A percentile compares a stretch with the other conserved stretches of the same genome.
phyloP scores from a whole-genome alignment of 345 rosid species.

The Streptanthus diversifolius region DNA sequence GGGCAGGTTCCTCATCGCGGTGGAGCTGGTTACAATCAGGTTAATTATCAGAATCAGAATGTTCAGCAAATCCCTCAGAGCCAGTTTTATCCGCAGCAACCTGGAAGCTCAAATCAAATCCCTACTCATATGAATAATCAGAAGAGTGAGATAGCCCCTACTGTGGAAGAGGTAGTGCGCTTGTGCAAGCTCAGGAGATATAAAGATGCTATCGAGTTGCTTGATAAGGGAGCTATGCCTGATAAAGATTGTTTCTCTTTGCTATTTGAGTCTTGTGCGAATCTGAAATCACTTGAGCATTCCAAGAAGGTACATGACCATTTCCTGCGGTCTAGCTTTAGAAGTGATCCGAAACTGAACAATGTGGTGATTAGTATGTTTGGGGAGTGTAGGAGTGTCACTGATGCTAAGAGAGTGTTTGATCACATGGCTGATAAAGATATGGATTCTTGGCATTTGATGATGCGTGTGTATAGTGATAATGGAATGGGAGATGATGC shows the following conservation, averaged over 20 bases:
- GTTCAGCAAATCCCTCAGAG: slow-evolving; percentile 19
- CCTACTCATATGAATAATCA: slow-evolving; percentile 33
- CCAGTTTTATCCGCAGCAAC: slow-evolving; percentile 32
- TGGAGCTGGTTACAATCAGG: slow-evolving; percentile 29
- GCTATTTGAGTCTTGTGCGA: slow-evolving; percentile 47
- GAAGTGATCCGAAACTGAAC: slow-evolving; percentile 54
- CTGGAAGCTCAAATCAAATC: slow-evolving; percentile 40
- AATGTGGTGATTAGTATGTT: slow-evolving; percentile 62
- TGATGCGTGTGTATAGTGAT: slow-evolving; percentile 58
- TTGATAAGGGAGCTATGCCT: slow-evolving; percentile 56
- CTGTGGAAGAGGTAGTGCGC: slow-evolving; percentile 39
- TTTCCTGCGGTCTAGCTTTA: slow-evolving; percentile 52
- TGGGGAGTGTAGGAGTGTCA: slow-evolving; percentile 52
- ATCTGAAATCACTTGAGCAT: slow-evolving; percentile 46
- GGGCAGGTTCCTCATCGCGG: slow-evolving; percentile 39
- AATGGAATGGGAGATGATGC: slow-evolving; percentile 65
- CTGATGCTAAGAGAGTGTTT: slow-evolving; percentile 69
- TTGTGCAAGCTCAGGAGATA: slow-evolving; percentile 48
- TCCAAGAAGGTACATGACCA: slow-evolving; percentile 66
- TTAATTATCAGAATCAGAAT: slow-evolving; percentile 27
- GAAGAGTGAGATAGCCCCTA: slow-evolving; percentile 6
- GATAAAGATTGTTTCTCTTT: slow-evolving; percentile 43
- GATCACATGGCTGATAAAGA: slow-evolving; percentile 66
- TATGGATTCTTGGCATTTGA: slow-evolving; percentile 71
- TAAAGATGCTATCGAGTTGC: slow-evolving; percentile 58